phyloP scores from a whole-genome alignment of 1,284 basidiomycete species.

The Fomitopsis pinicola region DNA sequence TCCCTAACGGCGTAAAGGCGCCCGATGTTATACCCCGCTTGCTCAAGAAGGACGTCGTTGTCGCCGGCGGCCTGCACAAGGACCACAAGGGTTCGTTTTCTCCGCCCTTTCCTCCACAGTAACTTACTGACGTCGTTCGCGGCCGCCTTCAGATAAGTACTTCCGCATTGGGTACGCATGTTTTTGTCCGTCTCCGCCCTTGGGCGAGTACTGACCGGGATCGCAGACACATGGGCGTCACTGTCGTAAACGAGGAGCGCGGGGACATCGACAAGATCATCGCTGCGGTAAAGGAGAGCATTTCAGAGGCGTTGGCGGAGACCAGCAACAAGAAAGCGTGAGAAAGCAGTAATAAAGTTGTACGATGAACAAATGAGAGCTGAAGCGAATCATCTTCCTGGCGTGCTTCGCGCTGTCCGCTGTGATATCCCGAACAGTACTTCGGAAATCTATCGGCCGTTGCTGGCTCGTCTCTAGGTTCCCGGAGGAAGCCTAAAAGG shows the following conservation, averaged over 20 bases:
- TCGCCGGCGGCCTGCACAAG: slow-evolving; percentile 89
- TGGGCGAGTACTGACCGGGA: neutral
- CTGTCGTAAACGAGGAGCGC: slow-evolving; percentile 65
- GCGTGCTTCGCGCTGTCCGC: neutral
- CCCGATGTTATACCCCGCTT: slow-evolving; percentile 74
- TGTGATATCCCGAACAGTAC: neutral
- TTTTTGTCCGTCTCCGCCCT: neutral
- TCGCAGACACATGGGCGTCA: slow-evolving; percentile 85
- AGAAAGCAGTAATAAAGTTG: slow-evolving; percentile 11
- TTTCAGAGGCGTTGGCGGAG: slow-evolving; percentile 44
- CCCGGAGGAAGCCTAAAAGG: neutral
- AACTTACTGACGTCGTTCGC: slow-evolving; percentile 8
- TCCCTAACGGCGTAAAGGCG: slow-evolving; percentile 72
- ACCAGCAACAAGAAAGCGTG: slow-evolving; percentile 30
- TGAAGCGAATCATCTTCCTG: neutral
- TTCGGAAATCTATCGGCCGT: neutral
- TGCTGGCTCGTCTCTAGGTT: neutral
- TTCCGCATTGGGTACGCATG: slow-evolving; percentile 69
- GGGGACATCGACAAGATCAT: slow-evolving; percentile 80
- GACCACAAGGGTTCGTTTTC: slow-evolving; percentile 69
- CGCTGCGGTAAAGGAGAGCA: slow-evolving; percentile 56
- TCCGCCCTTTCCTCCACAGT: neutral
- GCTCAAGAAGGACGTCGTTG: slow-evolving; percentile 68
- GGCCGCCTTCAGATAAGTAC: slow-evolving; percentile 56
- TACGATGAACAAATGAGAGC: neutral